A percentile compares a stretch with the other conserved stretches of the same genome.
Evolutionary conservation across 2,329 filamentous ascomycete genomes (phyloP).

Genomic region (Chalaropsis ovoidea): DNA sequence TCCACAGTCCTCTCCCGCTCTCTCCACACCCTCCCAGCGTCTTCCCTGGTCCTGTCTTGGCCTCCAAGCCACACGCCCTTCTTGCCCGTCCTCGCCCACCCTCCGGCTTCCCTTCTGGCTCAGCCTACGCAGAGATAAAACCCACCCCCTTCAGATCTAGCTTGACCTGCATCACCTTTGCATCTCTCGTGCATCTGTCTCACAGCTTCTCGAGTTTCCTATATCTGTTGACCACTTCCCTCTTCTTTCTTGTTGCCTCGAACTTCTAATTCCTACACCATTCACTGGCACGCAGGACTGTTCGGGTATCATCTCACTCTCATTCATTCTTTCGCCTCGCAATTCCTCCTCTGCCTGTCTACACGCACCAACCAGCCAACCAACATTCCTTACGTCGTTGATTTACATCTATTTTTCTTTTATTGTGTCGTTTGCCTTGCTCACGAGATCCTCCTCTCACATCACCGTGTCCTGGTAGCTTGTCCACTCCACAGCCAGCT

Average conservation of each 20-base stretch:
- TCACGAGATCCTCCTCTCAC: background rate
- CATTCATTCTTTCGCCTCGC: constrained; percentile 20
- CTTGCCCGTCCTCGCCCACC: background rate
- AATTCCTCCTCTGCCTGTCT: constrained; percentile 14
- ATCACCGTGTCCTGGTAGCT: background rate
- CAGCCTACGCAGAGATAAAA: background rate
- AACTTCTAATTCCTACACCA: constrained; percentile 18
- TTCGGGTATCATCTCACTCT: constrained; percentile 17
- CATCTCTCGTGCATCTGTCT: constrained; percentile 8
- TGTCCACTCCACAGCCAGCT: background rate
- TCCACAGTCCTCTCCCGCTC: background rate
- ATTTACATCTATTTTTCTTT: constrained; percentile 12
- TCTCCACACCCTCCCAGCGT: background rate
- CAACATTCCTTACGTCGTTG: constrained; percentile 17
- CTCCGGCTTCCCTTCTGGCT: background rate
- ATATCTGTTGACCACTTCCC: constrained; percentile 18
- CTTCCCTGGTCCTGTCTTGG: background rate
- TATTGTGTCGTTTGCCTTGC: background rate
- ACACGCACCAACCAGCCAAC: constrained; percentile 3
- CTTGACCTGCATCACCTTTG: constrained; percentile 4
- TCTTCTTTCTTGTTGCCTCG: constrained; percentile 12
- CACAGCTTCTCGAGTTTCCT: constrained; percentile 11
- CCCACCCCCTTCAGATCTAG: background rate
- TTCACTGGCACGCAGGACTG: constrained; percentile 20
- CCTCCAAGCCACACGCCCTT: background rate